A percentile compares a stretch with the other conserved stretches of the same genome.
phyloP scores from a whole-genome alignment of 495 filamentous ascomycete species.

The Penicillium flavigenum region DNA sequence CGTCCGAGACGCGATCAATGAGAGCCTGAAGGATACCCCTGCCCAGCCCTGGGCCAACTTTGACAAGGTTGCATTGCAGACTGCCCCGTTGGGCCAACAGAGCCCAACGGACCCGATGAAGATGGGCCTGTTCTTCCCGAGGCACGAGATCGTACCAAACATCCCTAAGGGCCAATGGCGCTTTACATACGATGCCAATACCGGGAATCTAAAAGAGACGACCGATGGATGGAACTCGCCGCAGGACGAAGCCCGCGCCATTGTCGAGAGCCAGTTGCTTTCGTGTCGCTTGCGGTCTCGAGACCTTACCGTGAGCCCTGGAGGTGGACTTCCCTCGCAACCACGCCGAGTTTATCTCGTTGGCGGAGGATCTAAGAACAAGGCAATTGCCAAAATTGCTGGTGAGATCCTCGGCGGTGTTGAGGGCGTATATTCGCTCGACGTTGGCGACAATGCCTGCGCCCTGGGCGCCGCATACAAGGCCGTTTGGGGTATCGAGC shows the following conservation, averaged over 20 bases:
- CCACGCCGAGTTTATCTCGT: slow-evolving; percentile 90
- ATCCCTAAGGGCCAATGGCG: slow-evolving; percentile 79
- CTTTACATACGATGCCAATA: slow-evolving; percentile 59
- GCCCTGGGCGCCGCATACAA: slow-evolving; percentile 96
- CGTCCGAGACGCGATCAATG: slow-evolving; percentile 69
- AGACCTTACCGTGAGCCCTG: slow-evolving; percentile 63
- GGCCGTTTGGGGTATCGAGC: slow-evolving; percentile 86
- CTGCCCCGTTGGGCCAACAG: slow-evolving; percentile 63
- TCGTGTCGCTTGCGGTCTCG: slow-evolving; percentile 82
- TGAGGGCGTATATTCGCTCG: slow-evolving; percentile 87
- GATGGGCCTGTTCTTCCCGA: slow-evolving; percentile 88
- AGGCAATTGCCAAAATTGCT: slow-evolving; percentile 75
- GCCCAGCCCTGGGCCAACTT: slow-evolving; percentile 71
- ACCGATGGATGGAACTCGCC: slow-evolving; percentile 51
- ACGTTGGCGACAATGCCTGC: slow-evolving; percentile 95
- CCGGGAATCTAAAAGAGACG: slow-evolving; percentile 46
- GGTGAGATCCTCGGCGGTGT: slow-evolving; percentile 84
- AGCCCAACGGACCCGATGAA: slow-evolving; percentile 59
- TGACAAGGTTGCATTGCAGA: slow-evolving; percentile 63
- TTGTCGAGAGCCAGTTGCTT: slow-evolving; percentile 91
- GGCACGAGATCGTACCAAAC: slow-evolving; percentile 94
- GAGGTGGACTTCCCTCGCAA: slow-evolving; percentile 65
- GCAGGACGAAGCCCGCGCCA: slow-evolving; percentile 73
- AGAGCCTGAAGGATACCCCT: slow-evolving; percentile 36
- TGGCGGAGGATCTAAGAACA: slow-evolving; percentile 84